Base-by-base conservation (phyloP, 2,329 filamentous ascomycete genomes). In the Claviceps pazoutovae region DNA sequence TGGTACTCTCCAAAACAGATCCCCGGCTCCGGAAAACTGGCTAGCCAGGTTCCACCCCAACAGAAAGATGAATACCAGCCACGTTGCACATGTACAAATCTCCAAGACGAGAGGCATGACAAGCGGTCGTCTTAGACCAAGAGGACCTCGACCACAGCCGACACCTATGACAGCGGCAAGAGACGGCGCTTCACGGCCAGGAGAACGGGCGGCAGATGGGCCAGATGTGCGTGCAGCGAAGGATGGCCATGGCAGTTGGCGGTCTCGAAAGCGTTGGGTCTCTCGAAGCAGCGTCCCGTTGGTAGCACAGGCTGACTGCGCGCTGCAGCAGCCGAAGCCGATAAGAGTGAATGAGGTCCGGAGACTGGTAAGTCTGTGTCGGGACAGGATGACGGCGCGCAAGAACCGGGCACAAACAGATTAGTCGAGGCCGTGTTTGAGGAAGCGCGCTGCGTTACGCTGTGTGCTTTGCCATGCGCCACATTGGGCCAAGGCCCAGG, bases 291-390 rank as follows among this genome's bases (percentile, higher is more conserved):
- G 54, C 13, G 54, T 52, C 1, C 54, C 59, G 2, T 50, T 65
- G 1, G 45, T 67, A 19, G 59, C 63, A 8, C 61, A 58, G 43
- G 58, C 54, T 13, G 53, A 56, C n/a, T 68, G 65, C 21, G 48
- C 53, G 1, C 55, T 68, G 16, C 59, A 66, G 46, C 62, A 66
- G 48, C 64, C 65, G 2, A 57, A 54, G 34, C 65, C 65, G 2
- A 54, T 67, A 5, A 57, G 61, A 50, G 60, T 57, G 4, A 60
- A 56, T 8, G 63, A 67, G 49, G 50, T 66, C 50, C 61, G 55
- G 52, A 56, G 64, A 23, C 53, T 68, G 6, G 58, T 61, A 2
- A 62, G 59, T 42, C 49, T 66, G 19, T 66, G 62, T 49, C 61
- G 59, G 46, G 57, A 59, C 11, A 63, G 56, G 6, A 51, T 58